These are phyloP conservation scores for Trypanosoma lewisi DNA, from an alignment of 208 protist species.

Conservation along the genomic window DNA sequence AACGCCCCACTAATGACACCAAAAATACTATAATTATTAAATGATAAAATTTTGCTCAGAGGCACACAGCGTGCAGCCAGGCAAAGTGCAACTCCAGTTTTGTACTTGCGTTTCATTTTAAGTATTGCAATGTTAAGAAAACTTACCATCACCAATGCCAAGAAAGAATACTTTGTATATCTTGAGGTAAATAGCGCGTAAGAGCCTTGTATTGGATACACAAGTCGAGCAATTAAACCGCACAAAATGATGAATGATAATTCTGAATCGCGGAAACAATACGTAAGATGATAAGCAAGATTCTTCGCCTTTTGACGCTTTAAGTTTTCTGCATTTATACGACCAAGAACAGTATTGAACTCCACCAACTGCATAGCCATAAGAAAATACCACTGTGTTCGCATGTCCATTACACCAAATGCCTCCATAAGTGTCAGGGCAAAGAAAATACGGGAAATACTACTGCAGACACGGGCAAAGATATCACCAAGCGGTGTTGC, in stretches of 20 bases:
- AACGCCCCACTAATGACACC: constrained; percentile 84
- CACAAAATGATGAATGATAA: constrained; percentile 70
- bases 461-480: constrained; percentile 78
- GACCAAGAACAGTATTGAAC: constrained; percentile 81
- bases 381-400: constrained; percentile 76
- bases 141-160: constrained; percentile 44
- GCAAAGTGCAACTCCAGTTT: constrained; percentile 65
- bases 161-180: constrained; percentile 41
- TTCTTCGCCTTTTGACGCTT: constrained; percentile 78
- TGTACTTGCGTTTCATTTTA: constrained; percentile 59
- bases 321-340: constrained; percentile 81
- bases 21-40: constrained; percentile 64
- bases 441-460: constrained; percentile 78
- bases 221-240: constrained; percentile 55
- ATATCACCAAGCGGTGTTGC: constrained; percentile 86
- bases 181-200: neutral
- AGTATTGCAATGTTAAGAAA: constrained; percentile 71
- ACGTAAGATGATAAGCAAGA: constrained; percentile 67
- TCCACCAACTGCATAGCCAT: constrained; percentile 76
- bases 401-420: constrained; percentile 54
- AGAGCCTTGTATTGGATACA: constrained; percentile 26
- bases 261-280: constrained; percentile 81
- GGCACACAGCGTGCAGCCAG: constrained; percentile 65
- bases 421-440: constrained; percentile 77
- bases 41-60: constrained; percentile 73